phyloP scores from a whole-genome alignment of 2,329 filamentous ascomycete genomes.

The Epicoccum sorghinum region DNA sequence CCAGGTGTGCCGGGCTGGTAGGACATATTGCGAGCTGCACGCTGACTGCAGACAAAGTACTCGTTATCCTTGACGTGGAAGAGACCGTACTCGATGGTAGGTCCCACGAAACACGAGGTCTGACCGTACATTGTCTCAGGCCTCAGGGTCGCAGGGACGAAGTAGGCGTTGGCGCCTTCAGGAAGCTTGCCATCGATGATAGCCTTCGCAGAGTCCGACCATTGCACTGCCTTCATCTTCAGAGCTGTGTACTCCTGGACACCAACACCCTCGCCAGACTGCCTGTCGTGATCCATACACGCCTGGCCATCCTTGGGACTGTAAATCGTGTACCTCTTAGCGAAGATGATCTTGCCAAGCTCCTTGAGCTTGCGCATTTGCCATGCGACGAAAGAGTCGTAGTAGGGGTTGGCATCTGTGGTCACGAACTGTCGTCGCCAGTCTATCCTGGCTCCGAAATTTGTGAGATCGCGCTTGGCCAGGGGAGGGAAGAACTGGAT shows the following conservation, averaged over 20 bases:
- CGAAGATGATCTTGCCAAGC: constrained; percentile 90
- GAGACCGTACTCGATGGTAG: constrained; percentile 85
- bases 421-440: constrained; percentile 94
- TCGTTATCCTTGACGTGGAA: constrained; percentile 73
- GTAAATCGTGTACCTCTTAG: constrained; percentile 89
- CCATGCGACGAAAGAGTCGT: constrained; percentile 94
- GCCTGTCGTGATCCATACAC: constrained; percentile 86
- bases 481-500: constrained; percentile 88
- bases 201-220: constrained; percentile 77
- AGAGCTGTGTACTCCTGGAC: constrained; percentile 92
- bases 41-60: constrained; percentile 82
- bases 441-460: constrained; percentile 85
- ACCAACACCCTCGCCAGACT: constrained; percentile 78
- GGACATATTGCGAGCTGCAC: constrained; percentile 91
- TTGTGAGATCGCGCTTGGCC: constrained; percentile 77
- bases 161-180: constrained; percentile 78
- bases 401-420: constrained; percentile 95
- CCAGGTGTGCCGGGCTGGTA: constrained; percentile 77
- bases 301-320: constrained; percentile 87
- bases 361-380: constrained; percentile 94
- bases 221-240: constrained; percentile 90
- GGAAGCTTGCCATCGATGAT: constrained; percentile 79
- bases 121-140: constrained; percentile 99
- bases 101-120: constrained; percentile 92
- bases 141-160: constrained; percentile 88